Evolutionary conservation across 2,329 filamentous ascomycete species (phyloP).

Genomic region (Alternaria sp.): DNA sequence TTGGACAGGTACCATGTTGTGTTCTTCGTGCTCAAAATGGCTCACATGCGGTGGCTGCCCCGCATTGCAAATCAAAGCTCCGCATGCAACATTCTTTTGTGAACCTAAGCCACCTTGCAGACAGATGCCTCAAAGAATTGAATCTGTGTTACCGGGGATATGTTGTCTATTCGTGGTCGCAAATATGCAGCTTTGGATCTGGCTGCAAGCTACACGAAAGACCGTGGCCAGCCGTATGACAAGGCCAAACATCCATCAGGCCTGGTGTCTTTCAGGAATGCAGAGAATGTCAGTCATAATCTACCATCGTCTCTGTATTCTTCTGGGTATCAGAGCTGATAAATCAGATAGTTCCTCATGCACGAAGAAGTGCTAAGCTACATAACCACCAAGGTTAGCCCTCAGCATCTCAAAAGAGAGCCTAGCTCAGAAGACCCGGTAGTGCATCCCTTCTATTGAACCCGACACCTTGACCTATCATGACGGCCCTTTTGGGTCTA

Average conservation of each 20-base stretch:
- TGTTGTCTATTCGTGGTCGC: slow-evolving; percentile 14
- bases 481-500: slow-evolving; percentile 15
- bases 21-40: background rate
- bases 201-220: slow-evolving; percentile 17
- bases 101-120: background rate
- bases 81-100: background rate
- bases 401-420: background rate
- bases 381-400: slow-evolving; percentile 15
- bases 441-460: slow-evolving; percentile 10
- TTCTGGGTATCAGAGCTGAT: background rate
- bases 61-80: slow-evolving; percentile 11
- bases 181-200: slow-evolving; percentile 14
- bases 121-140: background rate
- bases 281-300: slow-evolving; percentile 10
- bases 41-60: slow-evolving; percentile 2
- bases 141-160: background rate
- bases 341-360: slow-evolving; percentile 9
- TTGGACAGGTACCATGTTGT: slow-evolving; percentile 7
- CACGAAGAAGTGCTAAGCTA: slow-evolving; percentile 3
- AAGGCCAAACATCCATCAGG: slow-evolving; percentile 8
- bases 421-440: background rate
- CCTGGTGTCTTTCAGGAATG: slow-evolving; percentile 12
- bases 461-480: slow-evolving; percentile 13
- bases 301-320: background rate
- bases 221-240: slow-evolving; percentile 10